Base-by-base conservation (phyloP, 352 stramenopile genomes). In the Globisporangium parvum region DNA sequence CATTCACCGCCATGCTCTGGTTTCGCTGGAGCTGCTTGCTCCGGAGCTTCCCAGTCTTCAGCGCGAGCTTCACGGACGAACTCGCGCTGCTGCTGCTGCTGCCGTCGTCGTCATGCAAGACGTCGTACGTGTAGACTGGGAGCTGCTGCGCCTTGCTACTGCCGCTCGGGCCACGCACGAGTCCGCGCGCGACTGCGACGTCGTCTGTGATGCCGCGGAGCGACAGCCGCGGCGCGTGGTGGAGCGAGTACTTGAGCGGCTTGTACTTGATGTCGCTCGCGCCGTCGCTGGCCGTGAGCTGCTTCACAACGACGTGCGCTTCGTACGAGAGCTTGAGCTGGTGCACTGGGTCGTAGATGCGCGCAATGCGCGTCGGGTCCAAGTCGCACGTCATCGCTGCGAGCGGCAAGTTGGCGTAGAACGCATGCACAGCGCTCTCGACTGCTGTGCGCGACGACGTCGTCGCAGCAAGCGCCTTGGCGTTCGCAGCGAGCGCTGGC, bases 301-400 rank as follows among this genome's bases (percentile, higher is more conserved):
- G 69, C 26, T 78, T 71, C n/a, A 88, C 69, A 15, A 85, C 77
- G 42, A 84, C 31, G 23, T 80, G 62, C 1, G 74, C 80, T 39
- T 91, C 83, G 51, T 91, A 89, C 20, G 74, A 89, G 11, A 93
- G 60, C 60, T 93, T 93, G 40, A 93, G 68, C 53, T 85, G 55
- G 49, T 78, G 62, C 26, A 66, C 55, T 1, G 69, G 66, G 52
- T 89, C 74, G 55, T 90, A 91, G 12, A 91, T 74, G 23, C 77
- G 75, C 37, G 83, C 83, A 47, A 89, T 70, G 28, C 80, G 70
- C 10, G 53, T 61, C 26, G 78, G 73, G 55, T 91, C 75, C 46
- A 93, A 37, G 53, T 91, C 83, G 51, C 83, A 93, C 28, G 59
- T 73, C 83, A 93, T 93, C 1, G 71, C 71, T 51, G 64, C 55